phyloP scores from a whole-genome alignment of 2,329 filamentous ascomycete species.

The Penicillium brasilianum region DNA sequence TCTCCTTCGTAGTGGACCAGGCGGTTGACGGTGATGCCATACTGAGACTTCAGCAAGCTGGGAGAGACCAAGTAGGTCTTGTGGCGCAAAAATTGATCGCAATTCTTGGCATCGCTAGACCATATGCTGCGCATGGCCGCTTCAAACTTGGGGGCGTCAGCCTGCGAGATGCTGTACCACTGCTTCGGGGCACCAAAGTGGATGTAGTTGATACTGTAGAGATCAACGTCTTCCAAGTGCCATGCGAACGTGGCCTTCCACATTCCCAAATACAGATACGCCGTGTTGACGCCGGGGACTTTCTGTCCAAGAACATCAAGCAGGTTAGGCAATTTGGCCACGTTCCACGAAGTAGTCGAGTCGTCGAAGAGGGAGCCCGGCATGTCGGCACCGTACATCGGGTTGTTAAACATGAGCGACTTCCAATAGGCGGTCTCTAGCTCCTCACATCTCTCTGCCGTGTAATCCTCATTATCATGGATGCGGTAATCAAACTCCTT shows the following conservation, averaged over 20 bases:
- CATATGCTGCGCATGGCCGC: constrained; percentile 84
- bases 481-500: constrained; percentile 89
- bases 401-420: constrained; percentile 90
- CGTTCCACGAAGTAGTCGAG: constrained; percentile 82
- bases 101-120: constrained; percentile 93
- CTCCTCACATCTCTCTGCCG: constrained; percentile 88
- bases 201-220: constrained; percentile 99
- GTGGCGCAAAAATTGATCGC: constrained; percentile 93
- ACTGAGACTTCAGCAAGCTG: constrained; percentile 81
- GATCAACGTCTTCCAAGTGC: constrained; percentile 97
- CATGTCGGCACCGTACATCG: constrained; percentile 95
- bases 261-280: constrained; percentile 97
- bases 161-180: constrained; percentile 99
- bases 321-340: constrained; percentile 91
- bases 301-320: constrained; percentile 94
- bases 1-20: constrained; percentile 95
- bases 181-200: constrained; percentile 98
- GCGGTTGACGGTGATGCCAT: constrained; percentile 94
- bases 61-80: constrained; percentile 98
- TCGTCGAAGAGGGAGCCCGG: constrained; percentile 94
- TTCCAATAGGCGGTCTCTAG: constrained; percentile 97
- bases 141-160: constrained; percentile 90
- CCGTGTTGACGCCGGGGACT: constrained; percentile 96
- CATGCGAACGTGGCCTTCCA: constrained; percentile 99
- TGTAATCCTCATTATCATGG: constrained; percentile 82